Base-by-base conservation (phyloP, 331 rosid species). In the Prunus yedoensis region DNA sequence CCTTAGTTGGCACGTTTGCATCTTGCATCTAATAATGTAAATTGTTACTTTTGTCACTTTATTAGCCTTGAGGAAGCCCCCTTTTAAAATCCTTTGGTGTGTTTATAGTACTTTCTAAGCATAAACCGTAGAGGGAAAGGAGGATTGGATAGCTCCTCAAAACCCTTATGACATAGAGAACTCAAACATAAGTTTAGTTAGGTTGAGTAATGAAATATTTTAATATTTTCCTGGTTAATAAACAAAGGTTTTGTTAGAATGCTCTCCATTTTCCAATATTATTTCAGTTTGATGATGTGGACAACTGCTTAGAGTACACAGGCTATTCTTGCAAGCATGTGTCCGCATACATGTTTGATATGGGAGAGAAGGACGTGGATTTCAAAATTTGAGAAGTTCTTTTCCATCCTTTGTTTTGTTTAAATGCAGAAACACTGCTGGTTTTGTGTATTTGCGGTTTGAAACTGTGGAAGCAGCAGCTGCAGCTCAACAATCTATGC, bases 401-500 rank as follows among this genome's bases (percentile, higher is more conserved):
- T 63, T 21, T 27, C 28, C 32, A 62, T 20, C n/a, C 45, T 70
- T 50, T 78, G 50, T 23, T 74, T 53, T 58, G 32, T 69, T 28
- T 54, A 67, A 12, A 38, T 68, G 66, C 93, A 94, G 99, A 84
- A 81, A 89, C 58, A 94, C 97, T 81, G 90, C 99, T 6, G 99
- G 99, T 51, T 90, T 83, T 38, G 99, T 94, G 73, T 94, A 90
- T 78, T 74, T 94, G 89, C 91, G 71, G 78, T 94, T 90, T 83
- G 96, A 92, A 51, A 65, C 95, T 8, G 93, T 90, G 80, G 93
- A 94, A 78, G 99, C 87, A 35, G 87, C 99, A 27, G 74, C 88
- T 59, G 93, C 84, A 25, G 97, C 99, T 25, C 99, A 94, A 83
- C 95, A 81, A 51, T 87, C 99, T 60, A 94, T 94, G 99, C 96